Conservation (phyloP, 805 yeast species). For the Torulaspora indica region DNA sequence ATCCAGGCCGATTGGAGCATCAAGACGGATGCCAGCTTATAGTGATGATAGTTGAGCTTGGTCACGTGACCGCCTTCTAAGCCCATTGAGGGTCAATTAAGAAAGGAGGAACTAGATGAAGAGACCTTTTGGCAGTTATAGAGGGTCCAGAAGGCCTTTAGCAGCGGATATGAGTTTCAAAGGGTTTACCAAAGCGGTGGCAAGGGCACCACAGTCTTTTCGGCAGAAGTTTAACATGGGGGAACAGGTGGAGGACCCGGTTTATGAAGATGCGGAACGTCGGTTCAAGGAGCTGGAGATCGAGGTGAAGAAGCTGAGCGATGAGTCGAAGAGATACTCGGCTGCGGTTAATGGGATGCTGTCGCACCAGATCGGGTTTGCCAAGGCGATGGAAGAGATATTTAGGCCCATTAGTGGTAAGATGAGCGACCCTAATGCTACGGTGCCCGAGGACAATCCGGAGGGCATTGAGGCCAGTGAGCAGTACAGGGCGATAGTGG, state of each 20-base stretch:
- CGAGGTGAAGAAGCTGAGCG: conserved; percentile 84
- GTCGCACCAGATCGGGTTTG: conserved; percentile 87
- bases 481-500: conserved; percentile 82
- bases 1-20: too few relatives aligned
- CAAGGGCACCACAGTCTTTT: conserved; percentile 86
- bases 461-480: conserved; percentile 94
- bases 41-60: too few relatives aligned
- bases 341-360: conserved; percentile 91
- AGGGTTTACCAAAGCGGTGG: conserved; percentile 75
- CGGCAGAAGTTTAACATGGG: conserved; percentile 91
- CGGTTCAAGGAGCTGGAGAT: conserved; percentile 87
- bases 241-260: conserved; percentile 72
- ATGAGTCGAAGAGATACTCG: conserved; percentile 86
- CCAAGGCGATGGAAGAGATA: conserved; percentile 92
- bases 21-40: too few relatives aligned
- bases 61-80: conserved; percentile 8
- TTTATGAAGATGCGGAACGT: conserved; percentile 92
- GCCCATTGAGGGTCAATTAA: too few relatives aligned
- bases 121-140: background rate
- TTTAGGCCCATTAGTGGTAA: conserved; percentile 95
- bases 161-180: conserved; percentile 66
- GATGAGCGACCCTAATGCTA: conserved; percentile 79
- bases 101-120: too few relatives aligned
- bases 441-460: conserved; percentile 89
- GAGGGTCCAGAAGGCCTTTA: background rate